These are phyloP conservation scores for Stagonosporopsis rhizophila DNA, from an alignment of 2,329 filamentous ascomycete species.

Conservation along the genomic window DNA sequence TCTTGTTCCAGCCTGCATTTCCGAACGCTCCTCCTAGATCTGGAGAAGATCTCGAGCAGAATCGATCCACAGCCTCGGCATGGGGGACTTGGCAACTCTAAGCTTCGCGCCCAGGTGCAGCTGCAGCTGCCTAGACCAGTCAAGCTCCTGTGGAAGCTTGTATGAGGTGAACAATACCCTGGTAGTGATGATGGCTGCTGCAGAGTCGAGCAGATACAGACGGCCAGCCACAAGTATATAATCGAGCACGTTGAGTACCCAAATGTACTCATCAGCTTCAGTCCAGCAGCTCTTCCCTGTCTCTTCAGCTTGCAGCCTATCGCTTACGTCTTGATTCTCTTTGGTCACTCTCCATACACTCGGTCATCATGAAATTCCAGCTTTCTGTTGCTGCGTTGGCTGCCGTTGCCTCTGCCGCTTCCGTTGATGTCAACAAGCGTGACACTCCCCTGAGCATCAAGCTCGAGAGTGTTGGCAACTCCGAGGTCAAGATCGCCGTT, in stretches of 20 bases:
- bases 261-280: slow-evolving; percentile 25
- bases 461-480: slow-evolving; percentile 60
- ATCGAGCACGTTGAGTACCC: slow-evolving; percentile 13
- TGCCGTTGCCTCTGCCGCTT: slow-evolving; percentile 35
- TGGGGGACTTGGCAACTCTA: slow-evolving; percentile 29
- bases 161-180: slow-evolving; percentile 13
- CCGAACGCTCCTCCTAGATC: slow-evolving; percentile 15
- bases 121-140: slow-evolving; percentile 33
- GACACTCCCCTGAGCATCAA: slow-evolving; percentile 46
- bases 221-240: slow-evolving; percentile 32
- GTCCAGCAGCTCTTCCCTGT: slow-evolving; percentile 27
- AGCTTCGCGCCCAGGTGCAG: slow-evolving; percentile 29
- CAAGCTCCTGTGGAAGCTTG: slow-evolving; percentile 31
- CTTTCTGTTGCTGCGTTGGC: slow-evolving; percentile 38
- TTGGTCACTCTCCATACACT: slow-evolving; percentile 13
- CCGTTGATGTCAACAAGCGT: slow-evolving; percentile 44
- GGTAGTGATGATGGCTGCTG: background rate
- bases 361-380: slow-evolving; percentile 40
- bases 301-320: slow-evolving; percentile 16
- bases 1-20: slow-evolving; percentile 21
- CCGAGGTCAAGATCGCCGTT: slow-evolving; percentile 61
- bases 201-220: background rate
- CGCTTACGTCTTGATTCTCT: slow-evolving; percentile 12
- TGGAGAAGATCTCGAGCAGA: slow-evolving; percentile 15
- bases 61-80: slow-evolving; percentile 26